phyloP scores from a whole-genome alignment of 1,284 basidiomycete species.

The Fomitopsis schrenkii region DNA sequence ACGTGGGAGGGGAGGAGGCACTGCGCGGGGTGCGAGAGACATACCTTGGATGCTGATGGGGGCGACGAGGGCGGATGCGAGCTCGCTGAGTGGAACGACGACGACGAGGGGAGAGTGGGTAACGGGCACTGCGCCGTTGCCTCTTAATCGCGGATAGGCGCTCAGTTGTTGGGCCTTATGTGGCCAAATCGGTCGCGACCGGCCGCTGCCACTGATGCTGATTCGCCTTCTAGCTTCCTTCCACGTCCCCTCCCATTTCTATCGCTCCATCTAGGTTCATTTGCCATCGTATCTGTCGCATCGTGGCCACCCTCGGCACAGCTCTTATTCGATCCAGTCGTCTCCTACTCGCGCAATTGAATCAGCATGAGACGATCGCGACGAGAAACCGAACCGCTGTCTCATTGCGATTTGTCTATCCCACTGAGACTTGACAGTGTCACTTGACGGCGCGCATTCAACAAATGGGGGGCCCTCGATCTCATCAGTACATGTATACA shows the following conservation, averaged over 20 bases:
- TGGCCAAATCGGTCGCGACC: slow-evolving; percentile 5
- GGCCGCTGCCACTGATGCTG: not conserved
- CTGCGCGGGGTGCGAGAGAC: slow-evolving; percentile 20
- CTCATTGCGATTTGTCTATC: no score
- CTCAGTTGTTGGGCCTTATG: not conserved
- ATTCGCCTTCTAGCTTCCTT: not conserved
- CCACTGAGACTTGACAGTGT: no score
- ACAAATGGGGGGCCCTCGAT: no score
- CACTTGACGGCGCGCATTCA: no score
- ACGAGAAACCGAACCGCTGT: no score
- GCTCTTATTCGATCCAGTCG: no score
- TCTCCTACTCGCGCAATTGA: no score
- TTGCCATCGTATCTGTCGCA: not conserved
- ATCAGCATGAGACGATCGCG: no score
- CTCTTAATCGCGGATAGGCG: not conserved
- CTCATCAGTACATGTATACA: no score
- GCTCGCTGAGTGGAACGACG: slow-evolving; percentile 10
- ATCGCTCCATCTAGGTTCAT: not conserved
- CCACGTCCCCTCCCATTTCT: not conserved
- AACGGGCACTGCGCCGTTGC: not conserved
- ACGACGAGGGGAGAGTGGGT: not conserved
- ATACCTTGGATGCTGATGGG: slow-evolving; percentile 19
- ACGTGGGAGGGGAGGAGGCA: slow-evolving; percentile 28
- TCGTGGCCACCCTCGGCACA: not conserved
- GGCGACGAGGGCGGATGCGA: slow-evolving; percentile 3